Base-by-base conservation (phyloP, 352 stramenopile species). In the Phytopythium vexans region DNA sequence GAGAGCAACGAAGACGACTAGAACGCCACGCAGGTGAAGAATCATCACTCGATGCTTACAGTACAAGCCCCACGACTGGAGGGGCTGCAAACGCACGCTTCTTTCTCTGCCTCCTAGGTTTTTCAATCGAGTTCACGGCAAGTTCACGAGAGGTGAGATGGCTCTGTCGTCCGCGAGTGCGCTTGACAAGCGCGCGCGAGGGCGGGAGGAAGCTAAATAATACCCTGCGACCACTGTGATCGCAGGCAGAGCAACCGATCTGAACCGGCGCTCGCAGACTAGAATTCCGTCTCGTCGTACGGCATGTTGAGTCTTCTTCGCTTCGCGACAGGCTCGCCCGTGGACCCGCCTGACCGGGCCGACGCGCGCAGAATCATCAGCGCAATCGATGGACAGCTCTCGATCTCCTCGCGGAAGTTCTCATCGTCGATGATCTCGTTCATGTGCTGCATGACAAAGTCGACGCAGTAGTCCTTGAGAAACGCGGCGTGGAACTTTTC, bases 401-500 rank as follows among this genome's bases (percentile, higher is more conserved):
- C 82, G 45, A 94, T 81, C 53, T 94, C 85, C 21, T 91, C 75
- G 43, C 79, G 72, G 44, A 93, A 94, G 54, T 70, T 88, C 39
- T 92, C 82, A 35, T 92, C 81, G 41, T 94, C 82, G 14, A 93
- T 76, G 42, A 94, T 80, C 49, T 93, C 79, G 39, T 71, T 68
- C 54, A 83, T 77, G 66, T 93, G 77, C 12, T 83, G 65, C 42
- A 88, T 75, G 55, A 93, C 90, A 54, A 82, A 92, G 42, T 66
- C 79, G 40, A 94, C 59, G 54, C 85, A 94, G 58, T 76, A 85
- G 39, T 94, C 85, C 55, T 92, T 90, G 56, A 94, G 54, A 58
- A 80, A 93, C 52, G 66, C 62, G n/a, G 85, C 85, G 50, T 91
- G 89, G 69, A 88, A 92, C 47, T 89, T 89, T 54, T 92, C 82